A percentile compares a stretch with the other conserved stretches of the same genome.
These are phyloP conservation scores for Colletotrichum caudatum DNA, from an alignment of 2,329 filamentous ascomycete species.

Conservation along the genomic window DNA sequence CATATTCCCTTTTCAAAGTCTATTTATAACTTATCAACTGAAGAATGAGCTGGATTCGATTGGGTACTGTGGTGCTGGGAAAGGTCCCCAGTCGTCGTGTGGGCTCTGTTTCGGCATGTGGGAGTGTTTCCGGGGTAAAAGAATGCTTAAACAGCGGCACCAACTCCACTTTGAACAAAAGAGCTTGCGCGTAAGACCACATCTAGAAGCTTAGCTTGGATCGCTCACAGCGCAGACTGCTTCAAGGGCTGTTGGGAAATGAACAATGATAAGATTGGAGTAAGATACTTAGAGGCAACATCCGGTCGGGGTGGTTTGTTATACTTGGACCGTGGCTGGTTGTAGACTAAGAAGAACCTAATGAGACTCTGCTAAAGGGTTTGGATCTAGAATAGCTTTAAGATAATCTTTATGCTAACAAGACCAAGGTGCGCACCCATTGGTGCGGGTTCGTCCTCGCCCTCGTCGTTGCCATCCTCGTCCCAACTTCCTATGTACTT, in stretches of 20 bases:
- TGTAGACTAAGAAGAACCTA: neutral
- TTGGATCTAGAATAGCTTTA: constrained; percentile 1
- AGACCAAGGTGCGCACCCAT: constrained; percentile 1
- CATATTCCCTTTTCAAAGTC: neutral
- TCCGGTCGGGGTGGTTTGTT: constrained; percentile 29
- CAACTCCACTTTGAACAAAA: constrained; percentile 14
- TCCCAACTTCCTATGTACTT: neutral
- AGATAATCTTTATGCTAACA: neutral
- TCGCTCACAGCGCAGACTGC: neutral
- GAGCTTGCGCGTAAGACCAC: constrained; percentile 32
- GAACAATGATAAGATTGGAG: constrained; percentile 8
- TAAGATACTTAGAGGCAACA: constrained; percentile 10
- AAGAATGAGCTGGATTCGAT: neutral
- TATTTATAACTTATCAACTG: constrained; percentile 26
- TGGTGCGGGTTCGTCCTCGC: constrained; percentile 10
- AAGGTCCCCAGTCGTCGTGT: neutral
- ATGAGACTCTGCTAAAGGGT: constrained; percentile 8
- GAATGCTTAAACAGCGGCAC: constrained; percentile 27
- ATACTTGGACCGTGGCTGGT: constrained; percentile 23
- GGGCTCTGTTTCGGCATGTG: constrained; percentile 28
- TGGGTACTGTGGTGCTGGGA: neutral
- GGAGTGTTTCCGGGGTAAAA: constrained; percentile 28
- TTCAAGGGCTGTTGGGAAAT: constrained; percentile 6
- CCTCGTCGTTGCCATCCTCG: too few species aligned
- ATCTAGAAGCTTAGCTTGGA: constrained; percentile 2